Percentiles rank a stretch among this genome's conserved stretches.
Conservation (phyloP, 2,329 filamentous ascomycete species). For the Neobulgaria alba region DNA sequence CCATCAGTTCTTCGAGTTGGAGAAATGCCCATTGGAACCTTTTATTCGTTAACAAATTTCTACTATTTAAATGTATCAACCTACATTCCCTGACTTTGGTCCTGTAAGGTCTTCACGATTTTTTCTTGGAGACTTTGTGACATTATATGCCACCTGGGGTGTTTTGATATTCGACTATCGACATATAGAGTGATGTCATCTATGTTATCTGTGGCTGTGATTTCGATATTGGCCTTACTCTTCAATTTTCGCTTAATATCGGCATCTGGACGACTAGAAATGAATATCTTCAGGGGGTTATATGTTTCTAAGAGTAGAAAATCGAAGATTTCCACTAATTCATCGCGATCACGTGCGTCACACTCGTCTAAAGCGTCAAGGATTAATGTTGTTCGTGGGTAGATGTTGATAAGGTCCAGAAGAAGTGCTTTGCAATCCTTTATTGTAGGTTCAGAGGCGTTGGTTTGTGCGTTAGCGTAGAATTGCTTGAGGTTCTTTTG, state of each 20-base stretch:
- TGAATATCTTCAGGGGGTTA: slow-evolving; percentile 29
- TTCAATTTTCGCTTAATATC: slow-evolving; percentile 23
- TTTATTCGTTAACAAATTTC: background rate
- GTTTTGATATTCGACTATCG: slow-evolving; percentile 15
- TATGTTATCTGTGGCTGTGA: slow-evolving; percentile 25
- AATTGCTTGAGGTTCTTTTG: slow-evolving; percentile 8
- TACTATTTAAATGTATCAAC: slow-evolving; percentile 1
- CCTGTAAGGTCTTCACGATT: slow-evolving; percentile 18
- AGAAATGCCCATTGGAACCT: slow-evolving; percentile 31
- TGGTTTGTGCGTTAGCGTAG: slow-evolving; percentile 1
- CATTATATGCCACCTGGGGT: slow-evolving; percentile 15
- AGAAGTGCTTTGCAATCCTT: slow-evolving; percentile 18
- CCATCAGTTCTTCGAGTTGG: slow-evolving; percentile 25
- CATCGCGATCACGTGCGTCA: slow-evolving; percentile 17
- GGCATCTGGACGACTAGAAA: slow-evolving; percentile 28
- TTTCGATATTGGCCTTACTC: slow-evolving; percentile 17
- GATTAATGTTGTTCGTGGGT: slow-evolving; percentile 27
- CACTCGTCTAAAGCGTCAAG: slow-evolving; percentile 33
- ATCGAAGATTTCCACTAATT: slow-evolving; percentile 24
- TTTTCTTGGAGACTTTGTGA: slow-evolving; percentile 10
- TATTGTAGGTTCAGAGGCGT: slow-evolving; percentile 11
- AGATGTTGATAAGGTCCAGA: slow-evolving; percentile 22
- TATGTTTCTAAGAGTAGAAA: slow-evolving; percentile 17
- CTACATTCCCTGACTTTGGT: slow-evolving; percentile 27
- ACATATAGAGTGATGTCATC: slow-evolving; percentile 27